Evolutionary conservation across 768 basidiomycete species (phyloP).

Genomic region (Mycena filopes): DNA sequence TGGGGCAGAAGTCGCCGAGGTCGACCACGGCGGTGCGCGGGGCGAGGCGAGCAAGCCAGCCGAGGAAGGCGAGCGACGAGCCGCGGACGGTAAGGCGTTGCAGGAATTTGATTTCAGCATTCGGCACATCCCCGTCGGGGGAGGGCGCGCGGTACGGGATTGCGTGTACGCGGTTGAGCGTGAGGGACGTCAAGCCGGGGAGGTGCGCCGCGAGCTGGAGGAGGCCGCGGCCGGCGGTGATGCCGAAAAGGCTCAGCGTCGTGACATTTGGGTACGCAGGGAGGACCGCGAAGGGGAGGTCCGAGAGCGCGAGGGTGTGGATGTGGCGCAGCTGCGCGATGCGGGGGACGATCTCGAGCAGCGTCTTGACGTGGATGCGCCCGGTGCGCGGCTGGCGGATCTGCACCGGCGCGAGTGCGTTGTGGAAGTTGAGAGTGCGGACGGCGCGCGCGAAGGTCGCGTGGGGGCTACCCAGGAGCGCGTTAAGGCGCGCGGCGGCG

Average conservation of each 20-base stretch:
- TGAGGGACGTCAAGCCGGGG: not conserved
- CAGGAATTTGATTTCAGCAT: not conserved
- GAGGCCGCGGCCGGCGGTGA: conserved; percentile 19
- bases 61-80: conserved; percentile 29
- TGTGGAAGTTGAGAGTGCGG: conserved; percentile 13
- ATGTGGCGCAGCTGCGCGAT: conserved; percentile 16
- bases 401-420: conserved; percentile 14
- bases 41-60: conserved; percentile 22
- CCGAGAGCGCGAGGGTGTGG: conserved; percentile 17
- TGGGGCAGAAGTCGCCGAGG: conserved; percentile 14
- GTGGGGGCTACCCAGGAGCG: conserved; percentile 19
- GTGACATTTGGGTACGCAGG: conserved; percentile 12
- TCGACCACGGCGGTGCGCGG: not conserved
- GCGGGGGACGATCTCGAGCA: conserved; percentile 12
- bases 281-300: conserved; percentile 24
- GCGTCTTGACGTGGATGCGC: conserved; percentile 11
- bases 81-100: conserved; percentile 14
- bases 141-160: conserved; percentile 18
- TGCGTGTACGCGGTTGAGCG: conserved; percentile 18
- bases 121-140: not conserved
- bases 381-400: conserved; percentile 2
- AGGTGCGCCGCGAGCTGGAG: conserved; percentile 17
- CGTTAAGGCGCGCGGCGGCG: conserved; percentile 23
- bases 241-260: conserved; percentile 5
- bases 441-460: conserved; percentile 21